Conservation (phyloP, 139 green algal genomes). For the Tetratostichococcus sp. region DNA sequence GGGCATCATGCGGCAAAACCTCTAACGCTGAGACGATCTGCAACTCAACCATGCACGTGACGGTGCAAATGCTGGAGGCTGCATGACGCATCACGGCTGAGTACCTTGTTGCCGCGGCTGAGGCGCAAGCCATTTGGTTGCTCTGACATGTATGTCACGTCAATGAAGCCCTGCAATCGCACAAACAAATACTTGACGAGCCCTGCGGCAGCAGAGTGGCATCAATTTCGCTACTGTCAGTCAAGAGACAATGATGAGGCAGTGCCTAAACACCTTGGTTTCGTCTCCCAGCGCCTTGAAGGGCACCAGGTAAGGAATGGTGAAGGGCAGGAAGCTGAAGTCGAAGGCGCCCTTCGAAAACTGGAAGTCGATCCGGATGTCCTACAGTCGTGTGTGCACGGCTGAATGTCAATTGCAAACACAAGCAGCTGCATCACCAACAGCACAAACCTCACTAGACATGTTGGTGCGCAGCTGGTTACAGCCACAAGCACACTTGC, state of each 20-base stretch:
- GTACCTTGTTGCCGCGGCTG: slow-evolving; percentile 62
- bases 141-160: slow-evolving; percentile 74
- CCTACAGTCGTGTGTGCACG: slow-evolving; percentile 13
- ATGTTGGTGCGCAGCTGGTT: too few species aligned
- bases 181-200: neutral
- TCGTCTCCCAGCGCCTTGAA: slow-evolving; percentile 94
- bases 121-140: slow-evolving; percentile 59
- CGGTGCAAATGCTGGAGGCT: too few species aligned
- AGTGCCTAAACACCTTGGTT: slow-evolving; percentile 59
- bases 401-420: too few species aligned
- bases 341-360: slow-evolving; percentile 83
- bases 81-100: too few species aligned
- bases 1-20: neutral
- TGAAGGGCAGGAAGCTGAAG: slow-evolving; percentile 79
- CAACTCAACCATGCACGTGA: too few species aligned
- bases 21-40: neutral
- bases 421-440: too few species aligned
- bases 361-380: slow-evolving; percentile 83
- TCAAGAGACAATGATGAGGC: too few species aligned
- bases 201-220: neutral
- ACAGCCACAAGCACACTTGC: too few species aligned
- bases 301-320: slow-evolving; percentile 93
- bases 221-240: too few species aligned
- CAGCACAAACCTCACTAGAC: too few species aligned
- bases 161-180: slow-evolving; percentile 72